Percentiles rank a stretch among this genome's conserved stretches.
Conservation (phyloP, 352 stramenopile genomes). For the Aphanomyces cochlioides region DNA sequence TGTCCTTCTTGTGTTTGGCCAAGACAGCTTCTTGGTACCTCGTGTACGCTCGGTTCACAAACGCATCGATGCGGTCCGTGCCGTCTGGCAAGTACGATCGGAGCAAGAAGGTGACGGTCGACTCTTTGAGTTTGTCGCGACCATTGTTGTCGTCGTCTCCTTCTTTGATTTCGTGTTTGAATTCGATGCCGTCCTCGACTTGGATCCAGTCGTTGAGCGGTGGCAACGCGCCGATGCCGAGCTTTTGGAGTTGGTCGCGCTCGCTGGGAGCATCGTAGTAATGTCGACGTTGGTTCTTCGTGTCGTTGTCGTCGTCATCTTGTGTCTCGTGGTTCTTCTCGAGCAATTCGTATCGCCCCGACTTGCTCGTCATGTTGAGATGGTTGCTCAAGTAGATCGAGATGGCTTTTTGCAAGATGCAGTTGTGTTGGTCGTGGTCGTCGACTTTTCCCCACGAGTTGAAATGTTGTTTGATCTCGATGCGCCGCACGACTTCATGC, state of each 20-base stretch:
- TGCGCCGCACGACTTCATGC: slow-evolving; percentile 35
- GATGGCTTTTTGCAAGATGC: slow-evolving; percentile 53
- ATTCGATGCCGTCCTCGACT: slow-evolving; percentile 41
- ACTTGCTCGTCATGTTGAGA: slow-evolving; percentile 41
- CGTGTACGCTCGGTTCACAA: slow-evolving; percentile 40
- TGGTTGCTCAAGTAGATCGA: slow-evolving; percentile 41
- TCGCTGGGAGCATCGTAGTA: not conserved
- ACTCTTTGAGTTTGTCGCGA: slow-evolving; percentile 1
- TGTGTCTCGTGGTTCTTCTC: slow-evolving; percentile 37
- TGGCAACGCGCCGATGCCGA: slow-evolving; percentile 42
- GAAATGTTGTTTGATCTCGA: slow-evolving; percentile 42
- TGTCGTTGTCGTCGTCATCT: slow-evolving; percentile 18
- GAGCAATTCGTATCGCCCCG: slow-evolving; percentile 44
- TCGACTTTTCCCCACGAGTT: slow-evolving; percentile 39
- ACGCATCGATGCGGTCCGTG: slow-evolving; percentile 41
- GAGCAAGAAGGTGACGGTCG: slow-evolving; percentile 13
- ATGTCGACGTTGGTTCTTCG: no score
- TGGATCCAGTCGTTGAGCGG: slow-evolving; percentile 45
- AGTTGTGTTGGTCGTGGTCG: slow-evolving; percentile 45
- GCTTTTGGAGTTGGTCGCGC: slow-evolving; percentile 33
- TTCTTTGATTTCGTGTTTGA: slow-evolving; percentile 38
- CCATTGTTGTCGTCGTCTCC: slow-evolving; percentile 22
- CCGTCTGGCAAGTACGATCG: slow-evolving; percentile 30
- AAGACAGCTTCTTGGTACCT: slow-evolving; percentile 40
- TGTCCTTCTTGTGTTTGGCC: slow-evolving; percentile 38